A percentile compares a stretch with the other conserved stretches of the same genome.
phyloP scores from a whole-genome alignment of 2,329 filamentous ascomycete species.

The Talaromyces marneffei region DNA sequence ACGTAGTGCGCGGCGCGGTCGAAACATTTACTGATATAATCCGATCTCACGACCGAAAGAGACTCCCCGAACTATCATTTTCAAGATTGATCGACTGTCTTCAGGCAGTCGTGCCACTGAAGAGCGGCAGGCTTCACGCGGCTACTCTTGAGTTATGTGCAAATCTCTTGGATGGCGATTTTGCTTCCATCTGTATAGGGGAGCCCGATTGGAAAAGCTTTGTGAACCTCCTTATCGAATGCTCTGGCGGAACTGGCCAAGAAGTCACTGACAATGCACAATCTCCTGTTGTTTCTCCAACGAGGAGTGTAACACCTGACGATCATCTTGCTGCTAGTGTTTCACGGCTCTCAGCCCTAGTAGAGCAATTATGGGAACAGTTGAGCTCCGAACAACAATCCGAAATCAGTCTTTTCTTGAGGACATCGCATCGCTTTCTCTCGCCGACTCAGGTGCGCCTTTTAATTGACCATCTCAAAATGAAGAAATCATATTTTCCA shows the following conservation, averaged over 20 bases:
- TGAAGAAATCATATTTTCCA: slow-evolving; percentile 31
- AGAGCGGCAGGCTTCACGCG: slow-evolving; percentile 35
- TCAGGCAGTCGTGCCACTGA: slow-evolving; percentile 27
- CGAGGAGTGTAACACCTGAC: slow-evolving; percentile 26
- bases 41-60: slow-evolving; percentile 34
- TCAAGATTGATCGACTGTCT: slow-evolving; percentile 33
- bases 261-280: slow-evolving; percentile 16
- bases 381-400: slow-evolving; percentile 32
- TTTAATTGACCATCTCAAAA: slow-evolving; percentile 30
- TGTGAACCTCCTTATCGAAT: slow-evolving; percentile 29
- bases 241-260: slow-evolving; percentile 31
- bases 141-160: slow-evolving; percentile 38
- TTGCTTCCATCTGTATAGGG: slow-evolving; percentile 26
- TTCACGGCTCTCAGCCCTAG: slow-evolving; percentile 30
- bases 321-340: slow-evolving; percentile 35
- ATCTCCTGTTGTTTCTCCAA: slow-evolving; percentile 16
- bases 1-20: slow-evolving; percentile 36
- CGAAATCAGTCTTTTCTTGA: slow-evolving; percentile 32
- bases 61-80: slow-evolving; percentile 35
- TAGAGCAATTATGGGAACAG: slow-evolving; percentile 35
- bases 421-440: slow-evolving; percentile 31
- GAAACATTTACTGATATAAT: slow-evolving; percentile 38
- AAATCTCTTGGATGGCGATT: slow-evolving; percentile 37
- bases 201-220: slow-evolving; percentile 30
- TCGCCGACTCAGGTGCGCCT: slow-evolving; percentile 36